A percentile compares a stretch with the other conserved stretches of the same genome.
phyloP scores from a whole-genome alignment of 306 rosid species.

The Vigna hirtella region DNA sequence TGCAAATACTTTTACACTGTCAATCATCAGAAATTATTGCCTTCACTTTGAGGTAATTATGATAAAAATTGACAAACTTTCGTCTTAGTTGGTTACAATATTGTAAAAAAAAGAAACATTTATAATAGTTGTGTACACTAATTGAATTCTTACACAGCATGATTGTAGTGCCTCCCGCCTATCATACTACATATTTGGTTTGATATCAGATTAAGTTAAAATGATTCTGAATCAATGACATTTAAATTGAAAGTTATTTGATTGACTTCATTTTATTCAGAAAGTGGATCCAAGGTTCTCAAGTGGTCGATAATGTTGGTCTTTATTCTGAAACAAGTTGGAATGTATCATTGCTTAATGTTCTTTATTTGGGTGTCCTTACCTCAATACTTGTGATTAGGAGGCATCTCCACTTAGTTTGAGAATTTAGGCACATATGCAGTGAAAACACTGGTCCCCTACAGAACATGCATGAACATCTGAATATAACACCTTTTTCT shows the following conservation, averaged over 20 bases:
- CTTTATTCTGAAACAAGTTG: background rate
- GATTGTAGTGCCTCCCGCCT: background rate
- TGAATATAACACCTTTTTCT: constrained; percentile 7
- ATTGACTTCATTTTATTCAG: too few relatives aligned
- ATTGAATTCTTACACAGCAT: background rate
- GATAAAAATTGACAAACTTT: background rate
- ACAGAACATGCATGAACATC: constrained; percentile 39
- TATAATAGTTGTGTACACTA: background rate
- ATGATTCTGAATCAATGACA: too few relatives aligned
- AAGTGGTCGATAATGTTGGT: background rate
- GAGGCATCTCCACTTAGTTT: background rate
- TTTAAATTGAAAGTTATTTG: too few relatives aligned
- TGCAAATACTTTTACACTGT: background rate
- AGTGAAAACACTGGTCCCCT: constrained; percentile 37
- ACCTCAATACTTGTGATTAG: background rate
- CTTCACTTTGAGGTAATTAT: background rate
- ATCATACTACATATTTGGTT: too few relatives aligned
- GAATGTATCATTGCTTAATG: background rate
- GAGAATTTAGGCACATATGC: constrained; percentile 27
- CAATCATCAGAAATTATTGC: background rate
- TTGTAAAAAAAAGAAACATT: background rate
- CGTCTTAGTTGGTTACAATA: background rate
- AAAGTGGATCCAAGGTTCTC: too few relatives aligned
- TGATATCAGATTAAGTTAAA: too few relatives aligned
- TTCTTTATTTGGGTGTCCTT: background rate